These are phyloP conservation scores for Stevia rebaudiana DNA, from an alignment of 140 eudicot genomes.

Conservation along the genomic window DNA sequence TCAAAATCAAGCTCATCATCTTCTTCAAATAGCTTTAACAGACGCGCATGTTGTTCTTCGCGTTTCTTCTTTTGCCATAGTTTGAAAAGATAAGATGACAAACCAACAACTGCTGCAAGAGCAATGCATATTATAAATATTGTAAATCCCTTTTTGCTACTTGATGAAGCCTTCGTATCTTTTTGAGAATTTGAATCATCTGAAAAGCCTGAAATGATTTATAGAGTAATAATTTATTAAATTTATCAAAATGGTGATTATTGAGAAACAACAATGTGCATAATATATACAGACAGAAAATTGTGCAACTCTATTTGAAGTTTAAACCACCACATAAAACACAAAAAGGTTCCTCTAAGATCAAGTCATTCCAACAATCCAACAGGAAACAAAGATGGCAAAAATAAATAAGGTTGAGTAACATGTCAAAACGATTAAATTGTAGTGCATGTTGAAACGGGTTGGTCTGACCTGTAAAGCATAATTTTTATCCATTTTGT, in stretches of 20 bases:
- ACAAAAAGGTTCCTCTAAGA: not conserved
- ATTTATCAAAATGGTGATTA: not conserved
- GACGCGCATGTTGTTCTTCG: slow-evolving; percentile 78
- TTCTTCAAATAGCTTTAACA: slow-evolving; percentile 73
- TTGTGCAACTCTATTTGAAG: not conserved
- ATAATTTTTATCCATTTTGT: too few relatives aligned
- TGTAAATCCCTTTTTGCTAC: slow-evolving; percentile 42
- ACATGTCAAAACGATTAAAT: too few relatives aligned
- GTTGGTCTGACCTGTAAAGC: too few relatives aligned
- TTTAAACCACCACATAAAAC: not conserved
- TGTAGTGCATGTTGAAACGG: too few relatives aligned
- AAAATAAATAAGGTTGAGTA: not conserved
- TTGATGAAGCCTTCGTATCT: slow-evolving; percentile 26
- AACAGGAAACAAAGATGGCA: too few relatives aligned
- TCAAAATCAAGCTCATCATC: slow-evolving; percentile 79
- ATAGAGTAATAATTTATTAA: not conserved
- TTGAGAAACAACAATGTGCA: not conserved
- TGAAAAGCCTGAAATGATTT: slow-evolving; percentile 44
- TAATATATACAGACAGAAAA: not conserved
- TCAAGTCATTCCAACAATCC: not conserved
- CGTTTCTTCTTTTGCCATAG: slow-evolving; percentile 81
- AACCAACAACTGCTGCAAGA: slow-evolving; percentile 37
- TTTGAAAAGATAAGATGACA: slow-evolving; percentile 56
- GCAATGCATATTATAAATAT: slow-evolving; percentile 38
- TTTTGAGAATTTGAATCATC: slow-evolving; percentile 44